These are phyloP conservation scores for Medicago arabica DNA, from an alignment of 306 rosid genomes.

Conservation along the genomic window DNA sequence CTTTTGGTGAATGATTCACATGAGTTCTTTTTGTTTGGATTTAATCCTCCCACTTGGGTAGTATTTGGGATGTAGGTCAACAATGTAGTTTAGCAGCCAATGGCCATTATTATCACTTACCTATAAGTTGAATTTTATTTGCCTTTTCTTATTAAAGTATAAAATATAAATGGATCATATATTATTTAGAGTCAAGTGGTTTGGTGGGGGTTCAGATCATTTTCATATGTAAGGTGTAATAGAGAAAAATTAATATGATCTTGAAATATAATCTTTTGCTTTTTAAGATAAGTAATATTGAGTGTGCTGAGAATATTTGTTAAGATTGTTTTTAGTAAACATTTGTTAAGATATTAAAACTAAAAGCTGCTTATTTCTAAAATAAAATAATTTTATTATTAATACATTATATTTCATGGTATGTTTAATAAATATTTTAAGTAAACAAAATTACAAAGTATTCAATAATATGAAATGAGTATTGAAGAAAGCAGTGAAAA, in stretches of 20 bases:
- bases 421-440: too few species aligned
- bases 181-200: background rate
- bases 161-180: background rate
- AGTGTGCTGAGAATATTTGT: background rate
- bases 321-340: background rate
- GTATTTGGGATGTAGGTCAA: conserved; percentile 34
- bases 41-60: background rate
- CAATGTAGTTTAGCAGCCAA: conserved; percentile 23
- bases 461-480: too few species aligned
- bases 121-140: conserved; percentile 39
- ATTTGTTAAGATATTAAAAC: background rate
- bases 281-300: background rate
- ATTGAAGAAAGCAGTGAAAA: too few species aligned
- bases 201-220: conserved; percentile 11
- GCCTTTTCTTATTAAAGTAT: background rate
- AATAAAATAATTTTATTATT: too few species aligned
- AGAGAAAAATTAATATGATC: background rate
- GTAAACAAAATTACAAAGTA: too few species aligned
- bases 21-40: background rate
- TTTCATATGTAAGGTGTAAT: background rate
- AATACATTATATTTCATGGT: too few species aligned
- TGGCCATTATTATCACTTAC: background rate
- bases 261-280: background rate
- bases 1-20: too few species aligned
- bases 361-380: background rate